A percentile compares a stretch with the other conserved stretches of the same genome.
Evolutionary conservation across 768 basidiomycete genomes (phyloP).

Genomic region (Tephrocybe sp.): DNA sequence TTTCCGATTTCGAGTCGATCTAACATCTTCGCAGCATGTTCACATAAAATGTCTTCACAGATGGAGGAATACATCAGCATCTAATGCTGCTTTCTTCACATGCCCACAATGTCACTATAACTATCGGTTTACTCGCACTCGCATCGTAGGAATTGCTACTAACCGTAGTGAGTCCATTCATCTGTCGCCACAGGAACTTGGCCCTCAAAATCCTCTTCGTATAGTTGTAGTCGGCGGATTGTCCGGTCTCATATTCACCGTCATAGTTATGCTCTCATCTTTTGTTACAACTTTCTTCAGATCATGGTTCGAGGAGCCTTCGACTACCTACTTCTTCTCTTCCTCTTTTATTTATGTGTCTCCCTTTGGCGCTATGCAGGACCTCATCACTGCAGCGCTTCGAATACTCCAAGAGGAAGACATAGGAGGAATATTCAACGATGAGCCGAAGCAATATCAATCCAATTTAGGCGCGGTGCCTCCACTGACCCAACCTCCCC

Average conservation of each 20-base stretch:
- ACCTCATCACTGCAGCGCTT: conserved; percentile 60
- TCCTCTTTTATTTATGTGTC: conserved; percentile 43
- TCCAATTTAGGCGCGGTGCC: conserved; percentile 7
- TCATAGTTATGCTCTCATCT: conserved; percentile 66
- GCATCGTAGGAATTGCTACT: conserved; percentile 68
- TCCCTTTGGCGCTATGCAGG: conserved; percentile 56
- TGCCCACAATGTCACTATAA: conserved; percentile 80
- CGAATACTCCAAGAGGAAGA: conserved; percentile 60
- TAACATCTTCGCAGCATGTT: conserved; percentile 52
- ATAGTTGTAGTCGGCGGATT: conserved; percentile 64
- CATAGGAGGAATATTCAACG: conserved; percentile 38
- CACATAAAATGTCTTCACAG: conserved; percentile 75
- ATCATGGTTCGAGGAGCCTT: conserved; percentile 55
- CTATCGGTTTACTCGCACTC: conserved; percentile 75
- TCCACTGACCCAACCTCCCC: conserved; percentile 17
- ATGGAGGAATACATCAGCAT: conserved; percentile 66
- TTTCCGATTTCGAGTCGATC: neutral
- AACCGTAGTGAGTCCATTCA: conserved; percentile 54
- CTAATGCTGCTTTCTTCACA: conserved; percentile 68
- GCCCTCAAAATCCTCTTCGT: conserved; percentile 10
- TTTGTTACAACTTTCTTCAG: conserved; percentile 68
- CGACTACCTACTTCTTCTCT: conserved; percentile 36
- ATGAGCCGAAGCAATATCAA: conserved; percentile 15
- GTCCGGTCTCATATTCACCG: conserved; percentile 60
- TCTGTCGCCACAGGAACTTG: conserved; percentile 6